Base-by-base conservation (phyloP, 2,329 filamentous ascomycete species). In the Arachnomyces sp. region DNA sequence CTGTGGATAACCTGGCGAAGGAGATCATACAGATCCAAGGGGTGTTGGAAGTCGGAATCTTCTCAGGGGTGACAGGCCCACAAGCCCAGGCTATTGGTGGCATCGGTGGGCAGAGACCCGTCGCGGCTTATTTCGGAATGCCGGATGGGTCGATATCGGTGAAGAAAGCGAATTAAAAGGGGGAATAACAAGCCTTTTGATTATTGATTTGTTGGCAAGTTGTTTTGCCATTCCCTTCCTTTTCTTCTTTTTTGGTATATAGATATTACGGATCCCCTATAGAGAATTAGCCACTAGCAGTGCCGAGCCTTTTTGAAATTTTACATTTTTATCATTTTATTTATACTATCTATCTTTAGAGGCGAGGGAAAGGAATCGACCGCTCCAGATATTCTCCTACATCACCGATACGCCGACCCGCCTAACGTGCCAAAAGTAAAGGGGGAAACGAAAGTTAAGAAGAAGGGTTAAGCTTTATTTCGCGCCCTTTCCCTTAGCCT, bases 111-210 rank as follows among this genome's bases (percentile, higher is more conserved):
- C 87, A 95, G 67, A 94, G 90, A 67, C 92, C 92, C 0, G 75
- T 95, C 9, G 88, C 88, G 18, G 89, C 87, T 16, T 98, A 96
- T 67, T 98, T 96, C 65, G 92, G 92, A 28, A 84, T 92, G 78
- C 76, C 82, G 33, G 84, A 86, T 56, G 84, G 84, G 3, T 71
- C 69, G 8, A 81, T 84, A 11, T 66, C 80, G 53, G 68, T 81
- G 35, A 58, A 70, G 48, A 61, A 57, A 44, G 68, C 68, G 12
- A 57, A 54, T 28, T 50, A 55, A 36, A 54, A 52, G 43, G 45
- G 43, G 15, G 35, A 46, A 9, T n/a, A 28, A 17, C 15, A 29
- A 33, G 29, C 17, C 28, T 28, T 13, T n/a, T n/a, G 35, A 17
- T n/a, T n/a, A 17, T 28, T 28, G 20, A 25, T 25, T 5, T 25